phyloP scores from a whole-genome alignment of 768 basidiomycete species.

The Mrakia blollopis region DNA sequence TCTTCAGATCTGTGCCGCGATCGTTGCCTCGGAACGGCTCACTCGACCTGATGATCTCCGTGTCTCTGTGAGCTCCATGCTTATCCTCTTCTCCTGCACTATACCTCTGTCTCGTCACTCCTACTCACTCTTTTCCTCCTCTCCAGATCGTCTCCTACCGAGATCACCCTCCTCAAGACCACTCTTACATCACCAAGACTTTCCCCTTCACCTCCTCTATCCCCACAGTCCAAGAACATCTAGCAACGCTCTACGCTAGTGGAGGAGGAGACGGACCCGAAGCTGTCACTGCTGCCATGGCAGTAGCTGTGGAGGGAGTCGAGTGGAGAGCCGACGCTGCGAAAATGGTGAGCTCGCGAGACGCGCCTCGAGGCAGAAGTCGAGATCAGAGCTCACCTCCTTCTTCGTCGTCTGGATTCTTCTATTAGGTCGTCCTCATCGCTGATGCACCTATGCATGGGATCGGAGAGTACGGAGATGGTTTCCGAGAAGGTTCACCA shows the following conservation, averaged over 20 bases:
- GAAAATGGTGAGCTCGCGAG: conserved; percentile 22
- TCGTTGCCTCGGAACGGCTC: conserved; percentile 29
- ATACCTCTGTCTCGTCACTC: no score
- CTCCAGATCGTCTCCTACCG: conserved; percentile 27
- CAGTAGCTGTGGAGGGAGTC: conserved; percentile 18
- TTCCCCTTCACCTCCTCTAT: conserved; percentile 23
- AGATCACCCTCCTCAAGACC: conserved; percentile 33
- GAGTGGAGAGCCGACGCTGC: conserved; percentile 26
- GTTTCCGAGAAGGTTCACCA: conserved; percentile 23
- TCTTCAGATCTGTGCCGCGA: conserved; percentile 27
- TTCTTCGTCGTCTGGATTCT: no score
- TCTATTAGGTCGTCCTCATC: conserved; percentile 12
- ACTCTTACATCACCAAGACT: conserved; percentile 25
- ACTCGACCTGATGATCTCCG: conserved; percentile 22
- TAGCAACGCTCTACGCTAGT: conserved; percentile 17
- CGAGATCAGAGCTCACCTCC: no score
- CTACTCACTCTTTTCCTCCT: not conserved
- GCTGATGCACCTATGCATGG: conserved; percentile 31
- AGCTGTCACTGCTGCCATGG: conserved; percentile 29
- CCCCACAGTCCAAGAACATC: conserved; percentile 11
- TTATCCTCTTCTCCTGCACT: not conserved
- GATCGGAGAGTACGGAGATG: conserved; percentile 32
- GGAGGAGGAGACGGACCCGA: conserved; percentile 33
- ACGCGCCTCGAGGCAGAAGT: no score
- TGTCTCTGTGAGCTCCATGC: conserved; percentile 15